phyloP scores from a whole-genome alignment of 345 rosid genomes.

The Limnanthes douglasii region DNA sequence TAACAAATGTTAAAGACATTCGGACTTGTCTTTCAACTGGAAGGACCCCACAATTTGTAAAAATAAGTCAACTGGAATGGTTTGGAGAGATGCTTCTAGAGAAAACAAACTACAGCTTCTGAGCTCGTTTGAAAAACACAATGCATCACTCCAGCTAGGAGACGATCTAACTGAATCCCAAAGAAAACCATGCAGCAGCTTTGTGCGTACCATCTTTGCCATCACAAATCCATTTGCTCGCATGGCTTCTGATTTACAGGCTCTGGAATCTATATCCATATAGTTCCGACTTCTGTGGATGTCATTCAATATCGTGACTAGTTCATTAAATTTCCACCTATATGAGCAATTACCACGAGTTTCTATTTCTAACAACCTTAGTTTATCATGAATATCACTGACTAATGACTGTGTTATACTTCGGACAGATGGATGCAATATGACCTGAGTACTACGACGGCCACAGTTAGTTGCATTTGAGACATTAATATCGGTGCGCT shows the following conservation, averaged over 20 bases:
- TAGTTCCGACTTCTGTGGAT: conserved; percentile 43
- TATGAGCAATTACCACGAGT: conserved; percentile 45
- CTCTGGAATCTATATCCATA: conserved; percentile 29
- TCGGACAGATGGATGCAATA: conserved; percentile 71
- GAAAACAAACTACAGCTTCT: conserved; percentile 39
- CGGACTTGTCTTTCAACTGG: too few relatives aligned
- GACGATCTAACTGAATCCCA: conserved; percentile 52
- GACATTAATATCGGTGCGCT: conserved; percentile 36
- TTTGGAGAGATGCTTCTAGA: conserved; percentile 61
- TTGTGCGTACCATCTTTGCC: conserved; percentile 90
- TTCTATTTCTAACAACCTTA: conserved; percentile 73
- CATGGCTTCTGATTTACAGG: conserved; percentile 56
- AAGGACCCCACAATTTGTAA: conserved; percentile 75
- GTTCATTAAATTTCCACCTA: conserved; percentile 31
- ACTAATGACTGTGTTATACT: conserved; percentile 35
- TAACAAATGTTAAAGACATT: too few relatives aligned
- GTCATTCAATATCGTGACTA: conserved; percentile 56
- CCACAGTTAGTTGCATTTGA: conserved; percentile 78
- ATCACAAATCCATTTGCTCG: conserved; percentile 87
- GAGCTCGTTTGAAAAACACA: conserved; percentile 23
- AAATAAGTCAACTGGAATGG: conserved; percentile 76
- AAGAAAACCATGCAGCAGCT: conserved; percentile 65
- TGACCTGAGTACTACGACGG: conserved; percentile 42
- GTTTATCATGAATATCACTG: conserved; percentile 51
- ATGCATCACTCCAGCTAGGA: conserved; percentile 33